Evolutionary conservation across 1,284 basidiomycete species (phyloP).

Genomic region (Mycena sp.): DNA sequence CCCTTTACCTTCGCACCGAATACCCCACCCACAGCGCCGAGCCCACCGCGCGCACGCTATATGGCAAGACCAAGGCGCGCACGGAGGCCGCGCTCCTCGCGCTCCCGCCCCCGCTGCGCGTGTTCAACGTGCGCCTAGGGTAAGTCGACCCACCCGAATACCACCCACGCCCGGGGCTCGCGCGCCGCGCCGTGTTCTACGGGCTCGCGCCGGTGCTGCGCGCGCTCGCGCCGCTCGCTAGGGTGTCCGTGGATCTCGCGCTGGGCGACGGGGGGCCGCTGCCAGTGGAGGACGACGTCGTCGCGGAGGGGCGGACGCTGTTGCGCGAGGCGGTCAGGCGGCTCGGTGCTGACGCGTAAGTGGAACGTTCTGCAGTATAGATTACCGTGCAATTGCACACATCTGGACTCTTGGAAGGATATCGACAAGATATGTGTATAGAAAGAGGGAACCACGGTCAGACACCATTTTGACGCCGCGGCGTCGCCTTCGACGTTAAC

Average conservation of each 20-base stretch:
- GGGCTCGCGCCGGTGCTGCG: slow-evolving; percentile 18
- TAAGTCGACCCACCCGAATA: slow-evolving; percentile 5
- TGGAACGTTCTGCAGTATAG: too few species aligned
- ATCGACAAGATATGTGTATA: too few species aligned
- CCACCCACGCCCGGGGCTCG: not conserved
- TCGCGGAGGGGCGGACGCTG: slow-evolving; percentile 18
- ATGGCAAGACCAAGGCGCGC: slow-evolving; percentile 36
- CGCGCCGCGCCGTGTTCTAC: not conserved
- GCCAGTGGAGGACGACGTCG: slow-evolving; percentile 11
- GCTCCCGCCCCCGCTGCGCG: slow-evolving; percentile 26
- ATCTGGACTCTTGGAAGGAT: too few species aligned
- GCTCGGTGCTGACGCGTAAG: too few species aligned
- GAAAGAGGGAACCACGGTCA: too few species aligned
- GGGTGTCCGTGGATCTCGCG: slow-evolving; percentile 27
- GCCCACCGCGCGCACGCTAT: slow-evolving; percentile 20
- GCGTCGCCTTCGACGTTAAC: too few species aligned
- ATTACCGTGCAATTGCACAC: too few species aligned
- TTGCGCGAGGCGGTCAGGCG: too few species aligned
- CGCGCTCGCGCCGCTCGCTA: slow-evolving; percentile 5
- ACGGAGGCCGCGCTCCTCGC: slow-evolving; percentile 32
- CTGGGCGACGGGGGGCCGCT: slow-evolving; percentile 33
- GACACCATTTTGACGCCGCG: too few species aligned
- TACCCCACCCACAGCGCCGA: slow-evolving; percentile 13
- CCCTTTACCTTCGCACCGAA: too few species aligned
- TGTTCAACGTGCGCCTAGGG: slow-evolving; percentile 32